phyloP scores from a whole-genome alignment of 225 moss, liverwort and hornwort genomes.

The Polytrichum commune region DNA sequence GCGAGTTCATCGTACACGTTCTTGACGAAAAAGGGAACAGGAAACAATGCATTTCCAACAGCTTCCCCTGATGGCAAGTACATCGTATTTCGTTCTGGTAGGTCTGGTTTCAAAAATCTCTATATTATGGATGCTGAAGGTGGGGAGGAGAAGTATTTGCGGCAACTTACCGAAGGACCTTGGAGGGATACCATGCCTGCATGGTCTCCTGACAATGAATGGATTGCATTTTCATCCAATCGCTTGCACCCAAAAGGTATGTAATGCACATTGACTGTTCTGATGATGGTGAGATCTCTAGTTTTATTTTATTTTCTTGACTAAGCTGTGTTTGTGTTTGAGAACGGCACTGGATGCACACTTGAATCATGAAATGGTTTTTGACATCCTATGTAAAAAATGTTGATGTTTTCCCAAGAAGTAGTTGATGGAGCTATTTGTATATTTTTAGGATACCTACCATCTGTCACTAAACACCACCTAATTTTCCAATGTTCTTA shows the following conservation, averaged over 20 bases:
- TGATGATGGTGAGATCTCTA: too few relatives aligned
- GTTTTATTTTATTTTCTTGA: too few relatives aligned
- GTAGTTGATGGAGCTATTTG: too few relatives aligned
- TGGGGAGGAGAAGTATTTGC: constrained; percentile 37
- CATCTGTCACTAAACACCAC: too few relatives aligned
- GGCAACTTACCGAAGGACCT: constrained; percentile 42
- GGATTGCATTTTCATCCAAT: constrained; percentile 55
- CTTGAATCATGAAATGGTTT: too few relatives aligned
- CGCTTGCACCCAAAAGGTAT: constrained; percentile 22
- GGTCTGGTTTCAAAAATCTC: constrained; percentile 48
- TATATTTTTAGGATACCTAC: too few relatives aligned
- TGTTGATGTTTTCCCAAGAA: too few relatives aligned
- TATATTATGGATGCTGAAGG: constrained; percentile 54
- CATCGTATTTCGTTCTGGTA: constrained; percentile 48
- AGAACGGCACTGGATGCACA: too few relatives aligned
- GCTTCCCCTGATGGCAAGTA: constrained; percentile 53
- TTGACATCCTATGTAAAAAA: too few relatives aligned
- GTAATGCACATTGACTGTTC: too few relatives aligned
- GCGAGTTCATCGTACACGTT: constrained; percentile 8
- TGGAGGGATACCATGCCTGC: constrained; percentile 49
- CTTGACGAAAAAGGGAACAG: constrained; percentile 29
- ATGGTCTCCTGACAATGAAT: constrained; percentile 59
- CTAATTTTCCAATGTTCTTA: too few relatives aligned
- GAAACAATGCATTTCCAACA: constrained; percentile 55
- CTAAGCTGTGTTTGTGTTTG: too few relatives aligned